Percentiles rank a stretch among this genome's conserved stretches.
Evolutionary conservation across 176 grass and related monocot species (phyloP).

Genomic region (Oryza coarctata): DNA sequence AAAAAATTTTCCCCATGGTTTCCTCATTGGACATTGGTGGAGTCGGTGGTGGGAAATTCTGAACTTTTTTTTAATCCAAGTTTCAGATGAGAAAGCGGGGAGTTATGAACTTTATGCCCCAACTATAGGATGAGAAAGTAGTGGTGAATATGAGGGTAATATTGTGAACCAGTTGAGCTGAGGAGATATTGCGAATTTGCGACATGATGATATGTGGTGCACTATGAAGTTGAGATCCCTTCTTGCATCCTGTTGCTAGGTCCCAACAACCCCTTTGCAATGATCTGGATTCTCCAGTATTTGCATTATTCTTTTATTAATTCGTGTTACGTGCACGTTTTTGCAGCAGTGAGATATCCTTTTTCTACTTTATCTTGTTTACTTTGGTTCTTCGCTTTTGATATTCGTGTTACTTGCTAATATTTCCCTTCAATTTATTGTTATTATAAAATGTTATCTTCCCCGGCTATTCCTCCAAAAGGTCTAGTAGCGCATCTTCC

Average conservation of each 20-base stretch:
- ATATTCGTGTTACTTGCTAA: neutral
- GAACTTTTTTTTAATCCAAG: neutral
- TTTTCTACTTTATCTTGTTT: neutral
- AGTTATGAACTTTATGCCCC: neutral
- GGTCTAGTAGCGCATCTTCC: conserved; percentile 21
- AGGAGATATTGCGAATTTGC: neutral
- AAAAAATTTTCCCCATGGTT: neutral
- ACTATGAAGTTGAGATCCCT: conserved; percentile 2
- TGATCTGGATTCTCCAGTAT: neutral
- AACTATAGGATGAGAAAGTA: conserved; percentile 12
- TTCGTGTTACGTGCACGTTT: conserved; percentile 25
- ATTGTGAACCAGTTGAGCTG: conserved; percentile 10
- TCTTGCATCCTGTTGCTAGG: conserved; percentile 16
- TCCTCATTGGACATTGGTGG: neutral
- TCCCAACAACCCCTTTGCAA: conserved; percentile 14
- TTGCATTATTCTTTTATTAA: neutral
- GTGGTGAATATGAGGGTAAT: neutral
- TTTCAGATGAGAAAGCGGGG: conserved; percentile 14
- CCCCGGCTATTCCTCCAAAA: neutral
- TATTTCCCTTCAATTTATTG: neutral
- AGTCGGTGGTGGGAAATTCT: neutral
- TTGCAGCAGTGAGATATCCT: conserved; percentile 16
- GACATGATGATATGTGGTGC: conserved; percentile 9
- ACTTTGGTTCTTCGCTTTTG: neutral
- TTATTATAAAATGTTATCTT: neutral